phyloP scores from a whole-genome alignment of 2,329 filamentous ascomycete species.

The Grosmannia huntii region DNA sequence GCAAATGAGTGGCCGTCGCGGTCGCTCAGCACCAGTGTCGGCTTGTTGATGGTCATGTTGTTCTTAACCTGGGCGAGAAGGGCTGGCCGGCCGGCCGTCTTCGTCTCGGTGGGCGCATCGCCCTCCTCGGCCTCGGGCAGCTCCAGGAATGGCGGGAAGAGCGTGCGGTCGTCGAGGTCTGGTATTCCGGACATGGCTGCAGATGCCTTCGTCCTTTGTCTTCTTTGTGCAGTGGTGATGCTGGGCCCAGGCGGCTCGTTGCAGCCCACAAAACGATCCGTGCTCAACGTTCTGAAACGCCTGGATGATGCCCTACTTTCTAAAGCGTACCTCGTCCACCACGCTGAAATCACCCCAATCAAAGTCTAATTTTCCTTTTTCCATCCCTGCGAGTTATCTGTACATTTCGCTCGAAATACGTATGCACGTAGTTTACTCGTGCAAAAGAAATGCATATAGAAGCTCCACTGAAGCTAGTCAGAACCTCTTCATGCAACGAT shows the following conservation, averaged over 20 bases:
- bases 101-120: not conserved
- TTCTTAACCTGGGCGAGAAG: constrained; percentile 33
- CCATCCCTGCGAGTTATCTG: not conserved
- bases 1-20: constrained; percentile 27
- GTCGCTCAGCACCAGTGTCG: constrained; percentile 33
- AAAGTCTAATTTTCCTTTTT: not conserved
- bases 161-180: constrained; percentile 19
- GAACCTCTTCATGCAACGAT: too few species aligned
- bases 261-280: not conserved
- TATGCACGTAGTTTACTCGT: too few species aligned
- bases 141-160: constrained; percentile 23
- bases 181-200: constrained; percentile 13
- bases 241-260: not conserved
- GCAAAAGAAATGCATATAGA: too few species aligned
- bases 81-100: constrained; percentile 17
- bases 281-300: not conserved
- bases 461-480: too few species aligned
- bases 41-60: constrained; percentile 35
- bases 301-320: not conserved
- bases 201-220: not conserved
- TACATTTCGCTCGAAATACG: too few species aligned
- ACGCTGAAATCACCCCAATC: not conserved
- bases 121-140: constrained; percentile 14
- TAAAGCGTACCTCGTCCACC: not conserved
- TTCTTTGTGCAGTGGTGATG: not conserved